These are phyloP conservation scores for Gossypium sturtianum DNA, from an alignment of 345 rosid species.

Conservation along the genomic window DNA sequence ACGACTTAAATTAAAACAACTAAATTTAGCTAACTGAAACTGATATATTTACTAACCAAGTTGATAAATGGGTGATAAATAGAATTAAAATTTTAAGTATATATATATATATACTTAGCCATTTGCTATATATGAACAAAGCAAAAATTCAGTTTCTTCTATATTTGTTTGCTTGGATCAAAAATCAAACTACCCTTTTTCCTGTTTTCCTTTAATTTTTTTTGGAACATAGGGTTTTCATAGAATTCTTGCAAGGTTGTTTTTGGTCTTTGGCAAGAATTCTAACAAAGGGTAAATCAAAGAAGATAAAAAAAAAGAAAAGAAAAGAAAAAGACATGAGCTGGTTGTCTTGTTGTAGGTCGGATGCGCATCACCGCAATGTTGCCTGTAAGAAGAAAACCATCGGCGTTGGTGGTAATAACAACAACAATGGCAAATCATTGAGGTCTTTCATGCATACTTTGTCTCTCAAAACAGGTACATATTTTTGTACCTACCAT, in stretches of 20 bases:
- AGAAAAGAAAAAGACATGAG: conserved; percentile 2
- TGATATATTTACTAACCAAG: background rate
- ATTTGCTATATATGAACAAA: background rate
- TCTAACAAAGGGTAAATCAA: background rate
- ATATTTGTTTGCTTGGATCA: background rate
- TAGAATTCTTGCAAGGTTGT: background rate
- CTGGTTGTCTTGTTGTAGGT: conserved; percentile 11
- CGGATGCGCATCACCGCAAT: background rate
- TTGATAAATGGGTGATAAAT: background rate
- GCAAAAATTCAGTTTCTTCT: background rate
- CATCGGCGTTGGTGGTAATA: background rate
- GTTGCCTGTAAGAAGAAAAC: background rate
- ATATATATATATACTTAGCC: background rate
- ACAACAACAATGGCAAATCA: background rate
- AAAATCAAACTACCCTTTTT: background rate
- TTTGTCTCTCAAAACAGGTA: conserved; percentile 31
- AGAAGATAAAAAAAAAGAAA: background rate
- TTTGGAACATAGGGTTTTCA: background rate
- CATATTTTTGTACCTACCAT: background rate
- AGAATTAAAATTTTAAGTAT: background rate
- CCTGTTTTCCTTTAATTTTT: background rate
- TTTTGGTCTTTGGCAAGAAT: background rate
- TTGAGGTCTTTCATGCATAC: conserved; percentile 23
- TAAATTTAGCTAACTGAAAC: conserved; percentile 5
- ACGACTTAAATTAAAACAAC: background rate